These are phyloP conservation scores for Sporobolomyces phaffii DNA, from an alignment of 768 basidiomycete species.

Conservation along the genomic window DNA sequence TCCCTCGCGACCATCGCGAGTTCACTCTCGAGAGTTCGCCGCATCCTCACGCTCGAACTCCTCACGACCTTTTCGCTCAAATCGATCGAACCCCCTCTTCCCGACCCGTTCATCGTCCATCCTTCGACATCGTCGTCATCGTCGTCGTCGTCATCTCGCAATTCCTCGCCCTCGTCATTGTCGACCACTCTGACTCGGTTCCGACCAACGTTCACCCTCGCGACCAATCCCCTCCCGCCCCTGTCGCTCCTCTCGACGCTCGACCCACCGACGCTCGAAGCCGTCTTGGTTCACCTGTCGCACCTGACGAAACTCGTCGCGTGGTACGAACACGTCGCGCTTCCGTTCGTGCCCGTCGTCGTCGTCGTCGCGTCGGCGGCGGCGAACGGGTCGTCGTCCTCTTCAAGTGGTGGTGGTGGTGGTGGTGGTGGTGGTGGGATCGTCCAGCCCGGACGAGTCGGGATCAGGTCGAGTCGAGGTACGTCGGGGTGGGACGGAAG, in stretches of 20 bases:
- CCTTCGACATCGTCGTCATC: background rate
- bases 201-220: constrained; percentile 5
- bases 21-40: background rate
- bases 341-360: constrained; percentile 25
- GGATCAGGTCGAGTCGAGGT: constrained; percentile 10
- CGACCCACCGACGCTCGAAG: background rate
- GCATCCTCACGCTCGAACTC: constrained; percentile 27
- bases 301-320: constrained; percentile 26
- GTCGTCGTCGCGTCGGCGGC: too few species aligned
- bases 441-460: constrained; percentile 14
- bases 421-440: too few species aligned
- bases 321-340: constrained; percentile 11
- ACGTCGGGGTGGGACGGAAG: background rate
- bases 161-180: too few species aligned
- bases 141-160: too few species aligned
- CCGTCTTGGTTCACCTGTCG: constrained; percentile 12
- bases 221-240: constrained; percentile 10
- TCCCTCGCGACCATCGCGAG: background rate
- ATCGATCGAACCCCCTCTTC: background rate
- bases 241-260: constrained; percentile 11
- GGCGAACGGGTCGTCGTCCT: too few species aligned
- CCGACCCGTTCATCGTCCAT: constrained; percentile 16
- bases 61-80: constrained; percentile 13
- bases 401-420: too few species aligned
- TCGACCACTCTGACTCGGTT: too few species aligned